Evolutionary conservation across 345 rosid species (phyloP), one percentile per base, ranked within the genome.

Genomic region (Noccaea caerulescens): DNA sequence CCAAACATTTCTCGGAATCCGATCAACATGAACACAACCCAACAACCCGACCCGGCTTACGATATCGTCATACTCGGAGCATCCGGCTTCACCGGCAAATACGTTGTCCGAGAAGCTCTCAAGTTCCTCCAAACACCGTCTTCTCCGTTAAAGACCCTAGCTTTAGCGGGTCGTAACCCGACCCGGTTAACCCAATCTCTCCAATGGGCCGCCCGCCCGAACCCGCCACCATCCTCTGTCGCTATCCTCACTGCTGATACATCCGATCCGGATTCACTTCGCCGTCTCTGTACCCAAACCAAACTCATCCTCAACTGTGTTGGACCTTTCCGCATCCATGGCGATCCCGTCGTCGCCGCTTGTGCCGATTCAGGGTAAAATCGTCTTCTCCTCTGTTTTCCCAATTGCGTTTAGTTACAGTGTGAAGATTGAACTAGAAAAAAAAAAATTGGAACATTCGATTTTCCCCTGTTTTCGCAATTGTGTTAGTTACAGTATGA

Each of bases 301-400:
- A 85, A 82, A 87, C 84, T 90, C 61, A 65, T 93, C 37, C 97
- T 93, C 65, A 86, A 86, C 68, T 93, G 97, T 49, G 92, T 90
- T 30, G 98, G 97, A 37, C 98, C 98, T 8, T 93, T 82, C 61
- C 88, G 96, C 34, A 83, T 84, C 73, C 77, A 72, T 43, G 96
- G 98, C 1, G 89, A 87, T 30, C 84, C 97, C 20, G 91, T 93
- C 47, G 97, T 88, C 32, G 82, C 93, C 38, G 97, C 97, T 58
- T 90, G 96, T 65, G 86, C 76, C 49, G 80, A 86, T 30, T 78
- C 96, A 27, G 97, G 96, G 97, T 87, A 73, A 14, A 59, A 0
- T 25, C 6, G 9, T 39, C 39, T 10, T 46, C 47, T 60, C 4
- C 34, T 18, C 46, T 63, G 50, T 72, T 42, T 68, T 36, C 8